These are phyloP conservation scores for Xylaria digitata DNA, from an alignment of 2,329 filamentous ascomycete genomes.

Conservation along the genomic window DNA sequence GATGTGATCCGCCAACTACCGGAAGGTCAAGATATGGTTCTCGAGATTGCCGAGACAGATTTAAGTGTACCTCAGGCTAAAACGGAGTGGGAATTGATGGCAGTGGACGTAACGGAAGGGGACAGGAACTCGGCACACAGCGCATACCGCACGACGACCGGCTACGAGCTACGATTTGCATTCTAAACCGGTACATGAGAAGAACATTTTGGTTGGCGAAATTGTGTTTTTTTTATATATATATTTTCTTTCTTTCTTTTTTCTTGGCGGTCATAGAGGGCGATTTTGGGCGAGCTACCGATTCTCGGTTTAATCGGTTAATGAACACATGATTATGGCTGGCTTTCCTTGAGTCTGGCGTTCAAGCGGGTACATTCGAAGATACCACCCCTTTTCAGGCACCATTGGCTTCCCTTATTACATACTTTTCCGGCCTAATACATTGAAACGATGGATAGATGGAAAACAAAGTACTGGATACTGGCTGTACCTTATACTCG, in stretches of 20 bases:
- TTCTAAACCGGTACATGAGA: constrained; percentile 53
- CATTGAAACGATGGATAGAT: constrained; percentile 39
- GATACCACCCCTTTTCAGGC: constrained; percentile 48
- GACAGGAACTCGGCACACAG: constrained; percentile 51
- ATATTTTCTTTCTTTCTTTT: too few species aligned
- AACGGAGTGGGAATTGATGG: constrained; percentile 73
- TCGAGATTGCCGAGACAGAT: constrained; percentile 69
- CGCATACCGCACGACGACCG: constrained; percentile 49
- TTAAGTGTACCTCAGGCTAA: constrained; percentile 56
- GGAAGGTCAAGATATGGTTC: constrained; percentile 92
- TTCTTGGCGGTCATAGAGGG: constrained; percentile 35
- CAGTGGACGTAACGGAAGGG: constrained; percentile 60
- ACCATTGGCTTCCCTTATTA: constrained; percentile 40
- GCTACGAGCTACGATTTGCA: constrained; percentile 59
- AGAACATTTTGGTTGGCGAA: constrained; percentile 23
- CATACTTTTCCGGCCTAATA: constrained; percentile 36
- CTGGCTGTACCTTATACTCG: background rate
- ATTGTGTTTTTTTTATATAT: background rate
- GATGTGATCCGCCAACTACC: constrained; percentile 84
- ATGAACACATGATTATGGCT: constrained; percentile 44
- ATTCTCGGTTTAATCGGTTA: constrained; percentile 34
- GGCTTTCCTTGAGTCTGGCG: constrained; percentile 45
- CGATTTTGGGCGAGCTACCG: constrained; percentile 12
- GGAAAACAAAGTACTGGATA: constrained; percentile 20
- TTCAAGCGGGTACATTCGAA: constrained; percentile 44